Base-by-base conservation (phyloP, 129 eudicot species). In the Smallanthus sonchifolius region DNA sequence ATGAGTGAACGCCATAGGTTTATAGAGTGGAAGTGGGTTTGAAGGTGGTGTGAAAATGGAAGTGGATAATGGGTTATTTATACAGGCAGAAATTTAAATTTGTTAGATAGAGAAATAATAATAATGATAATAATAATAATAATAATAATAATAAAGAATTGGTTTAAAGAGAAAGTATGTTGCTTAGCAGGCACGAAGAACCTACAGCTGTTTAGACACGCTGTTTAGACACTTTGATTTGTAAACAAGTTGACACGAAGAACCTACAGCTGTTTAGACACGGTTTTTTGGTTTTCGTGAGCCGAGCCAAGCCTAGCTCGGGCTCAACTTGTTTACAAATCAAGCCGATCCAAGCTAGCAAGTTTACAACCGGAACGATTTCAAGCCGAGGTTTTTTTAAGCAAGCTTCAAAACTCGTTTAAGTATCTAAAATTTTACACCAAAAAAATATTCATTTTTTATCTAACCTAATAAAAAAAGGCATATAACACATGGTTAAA, bases 121-220 rank as follows among this genome's bases (percentile, higher is more conserved):
- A 24, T 24, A 24, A 2, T 28, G 62, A 32, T 16, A 2, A 8
- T 14, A 45, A 10, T 16, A 30, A 17, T 3, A 35, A 9, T 19
- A 32, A 19, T 9, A 49, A 9, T 48, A 49, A 68, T 30, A 52
- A 55, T 32, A 2, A 40, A 32, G 10, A 48, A 10, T 10, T 20
- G 20, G 67, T 9, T 56, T 55, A 17, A 71, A 71, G 0, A 65
- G 1, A 49, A 24, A 15, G 36, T n/a, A 0, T 75, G 10, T 43
- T 69, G 75, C 76, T 77, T 69, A 77, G 75, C 64, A 69, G 69
- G 81, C 75, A 77, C 20, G 54, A 32, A 24, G 82, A 77, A 69
- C 75, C 62, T 69, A 61, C 75, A 77, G 69, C 69, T 70, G 69
- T 37, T 7, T 10, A 35, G 63, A 51, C 20, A 44, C 77, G 69